Base-by-base conservation (phyloP, 331 rosid genomes). In the Malus hybrid region DNA sequence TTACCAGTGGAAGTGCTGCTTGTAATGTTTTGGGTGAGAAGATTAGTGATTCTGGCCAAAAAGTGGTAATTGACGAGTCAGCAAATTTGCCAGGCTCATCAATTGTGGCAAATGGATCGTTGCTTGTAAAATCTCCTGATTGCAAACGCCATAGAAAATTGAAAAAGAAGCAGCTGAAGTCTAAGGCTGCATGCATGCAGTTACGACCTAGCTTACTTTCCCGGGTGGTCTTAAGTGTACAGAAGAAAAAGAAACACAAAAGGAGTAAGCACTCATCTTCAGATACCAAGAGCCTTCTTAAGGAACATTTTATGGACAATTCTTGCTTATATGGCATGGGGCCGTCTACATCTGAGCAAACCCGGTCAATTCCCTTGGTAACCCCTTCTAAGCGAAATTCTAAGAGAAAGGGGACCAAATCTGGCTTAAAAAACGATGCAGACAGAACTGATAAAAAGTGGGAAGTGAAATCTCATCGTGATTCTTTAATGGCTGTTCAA, bases 161-260 rank as follows among this genome's bases (percentile, higher is more conserved):
- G 33, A 89, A 87, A 79, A 90, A 80, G 82, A 89, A 85, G 66
- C 80, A 71, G 64, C 71, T 77, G 33, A 93, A 86, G 86, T 76
- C 82, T 77, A 88, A 22, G 64, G 78, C 57, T 44, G 39, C 76
- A 42, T 68, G 83, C 52, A 33, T 93, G 93, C 83, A 50, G 64
- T 50, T 87, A n/a, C 67, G 85, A 30, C 68, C 90, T 18, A 80
- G 71, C 81, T 61, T 81, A 63, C 75, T 80, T 46, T 86, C 81
- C 61, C 63, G 79, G 89, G 48, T 69, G 39, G 78, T 86, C 63
- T 63, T 84, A 22, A 58, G 92, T 46, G 68, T 81, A 36, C 74
- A 64, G 76, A 94, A 85, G 87, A 88, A 76, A 66, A 89, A 84
- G 84, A 87, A 81, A 69, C 89, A 72, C 68, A 92, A 86, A 83